These are phyloP conservation scores for Heliamphora pulchella DNA, from an alignment of 179 eudicot species.

Conservation along the genomic window DNA sequence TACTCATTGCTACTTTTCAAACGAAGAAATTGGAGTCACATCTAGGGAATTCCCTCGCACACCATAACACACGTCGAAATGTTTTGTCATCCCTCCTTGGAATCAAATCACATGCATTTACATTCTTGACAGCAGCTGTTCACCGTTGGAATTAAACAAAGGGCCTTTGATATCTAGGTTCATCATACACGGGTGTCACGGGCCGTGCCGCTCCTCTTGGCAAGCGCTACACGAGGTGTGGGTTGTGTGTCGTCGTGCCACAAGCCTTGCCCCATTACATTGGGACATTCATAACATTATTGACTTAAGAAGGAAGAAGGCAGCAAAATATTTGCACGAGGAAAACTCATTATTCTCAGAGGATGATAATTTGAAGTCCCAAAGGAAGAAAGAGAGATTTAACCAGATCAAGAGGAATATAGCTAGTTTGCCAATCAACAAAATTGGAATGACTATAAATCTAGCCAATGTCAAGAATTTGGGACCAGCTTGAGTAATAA, in stretches of 20 bases:
- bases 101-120: conserved; percentile 4
- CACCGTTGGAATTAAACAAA: background rate
- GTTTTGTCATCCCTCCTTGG: background rate
- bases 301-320: conserved; percentile 10
- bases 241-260: too few relatives aligned
- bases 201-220: too few relatives aligned
- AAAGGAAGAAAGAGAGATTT: background rate
- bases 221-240: too few relatives aligned
- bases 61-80: background rate
- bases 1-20: background rate
- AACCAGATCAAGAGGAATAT: background rate
- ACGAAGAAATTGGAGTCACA: background rate
- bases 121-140: background rate
- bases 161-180: background rate
- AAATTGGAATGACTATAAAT: background rate
- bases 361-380: background rate
- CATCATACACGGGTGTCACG: too few relatives aligned
- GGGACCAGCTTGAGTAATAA: background rate
- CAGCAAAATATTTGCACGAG: background rate
- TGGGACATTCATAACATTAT: background rate
- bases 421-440: background rate
- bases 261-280: too few relatives aligned
- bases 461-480: background rate
- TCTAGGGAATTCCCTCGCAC: background rate
- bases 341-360: background rate